Evolutionary conservation across 1,139 yeast genomes (phyloP).

Genomic region (Meyerozyma carpophila): DNA sequence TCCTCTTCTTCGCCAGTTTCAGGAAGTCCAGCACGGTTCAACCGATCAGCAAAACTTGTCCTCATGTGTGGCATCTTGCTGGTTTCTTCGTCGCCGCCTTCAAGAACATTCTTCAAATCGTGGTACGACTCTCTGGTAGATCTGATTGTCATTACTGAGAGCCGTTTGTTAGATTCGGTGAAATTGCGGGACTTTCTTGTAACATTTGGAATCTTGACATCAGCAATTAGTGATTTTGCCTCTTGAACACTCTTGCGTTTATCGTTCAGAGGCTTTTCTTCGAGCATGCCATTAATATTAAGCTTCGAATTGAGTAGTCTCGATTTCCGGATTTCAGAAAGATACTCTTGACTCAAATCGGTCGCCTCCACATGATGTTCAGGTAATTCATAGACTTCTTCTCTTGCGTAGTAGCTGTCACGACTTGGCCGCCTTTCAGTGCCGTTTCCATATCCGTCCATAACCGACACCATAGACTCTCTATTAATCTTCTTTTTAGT

Average conservation of each 20-base stretch:
- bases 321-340: slow-evolving; percentile 40
- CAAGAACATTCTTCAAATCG: slow-evolving; percentile 53
- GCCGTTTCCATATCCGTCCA: slow-evolving; percentile 13
- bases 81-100: slow-evolving; percentile 25
- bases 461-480: slow-evolving; percentile 16
- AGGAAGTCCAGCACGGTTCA: slow-evolving; percentile 32
- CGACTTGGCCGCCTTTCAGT: slow-evolving; percentile 13
- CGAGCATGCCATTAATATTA: slow-evolving; percentile 27
- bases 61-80: slow-evolving; percentile 26
- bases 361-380: slow-evolving; percentile 33
- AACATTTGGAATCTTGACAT: slow-evolving; percentile 63
- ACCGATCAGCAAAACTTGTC: slow-evolving; percentile 41
- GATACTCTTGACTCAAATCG: slow-evolving; percentile 41
- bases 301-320: slow-evolving; percentile 39
- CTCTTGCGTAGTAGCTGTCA: slow-evolving; percentile 15
- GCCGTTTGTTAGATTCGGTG: slow-evolving; percentile 58
- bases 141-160: slow-evolving; percentile 64
- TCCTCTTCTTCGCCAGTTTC: slow-evolving; percentile 25
- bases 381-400: slow-evolving; percentile 28
- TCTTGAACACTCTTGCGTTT: slow-evolving; percentile 6
- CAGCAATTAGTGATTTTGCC: slow-evolving; percentile 44
- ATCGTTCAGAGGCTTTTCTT: slow-evolving; percentile 5
- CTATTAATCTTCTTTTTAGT: slow-evolving; percentile 2
- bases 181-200: slow-evolving; percentile 63
- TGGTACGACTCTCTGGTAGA: slow-evolving; percentile 63